Evolutionary conservation across 176 grass and related monocot genomes (phyloP).

Genomic region (Oryza longistaminata): DNA sequence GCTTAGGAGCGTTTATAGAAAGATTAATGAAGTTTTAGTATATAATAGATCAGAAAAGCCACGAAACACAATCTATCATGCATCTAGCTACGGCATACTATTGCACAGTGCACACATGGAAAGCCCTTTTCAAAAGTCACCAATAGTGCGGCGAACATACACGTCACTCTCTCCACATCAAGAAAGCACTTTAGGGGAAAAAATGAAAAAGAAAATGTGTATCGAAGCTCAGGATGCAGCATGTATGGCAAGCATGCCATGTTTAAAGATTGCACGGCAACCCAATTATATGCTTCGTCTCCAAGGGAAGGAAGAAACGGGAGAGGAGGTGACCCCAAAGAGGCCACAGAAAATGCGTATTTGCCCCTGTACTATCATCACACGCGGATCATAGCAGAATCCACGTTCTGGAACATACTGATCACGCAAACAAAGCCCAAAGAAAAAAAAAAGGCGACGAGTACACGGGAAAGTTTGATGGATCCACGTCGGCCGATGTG

Average conservation of each 20-base stretch:
- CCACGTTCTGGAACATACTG: neutral
- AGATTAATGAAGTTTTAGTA: no score
- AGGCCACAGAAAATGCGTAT: neutral
- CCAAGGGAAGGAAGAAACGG: slow-evolving; percentile 11
- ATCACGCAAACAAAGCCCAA: neutral
- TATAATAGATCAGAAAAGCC: no score
- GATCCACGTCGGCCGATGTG: slow-evolving; percentile 43
- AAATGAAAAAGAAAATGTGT: neutral
- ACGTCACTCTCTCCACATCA: neutral
- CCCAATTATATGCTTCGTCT: neutral
- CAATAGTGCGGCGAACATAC: neutral
- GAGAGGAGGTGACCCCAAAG: neutral
- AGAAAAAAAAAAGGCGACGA: neutral
- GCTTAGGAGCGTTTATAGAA: no score
- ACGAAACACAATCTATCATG: neutral
- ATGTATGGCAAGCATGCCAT: neutral
- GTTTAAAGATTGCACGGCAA: neutral
- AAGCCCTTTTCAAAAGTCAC: neutral
- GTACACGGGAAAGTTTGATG: slow-evolving; percentile 24
- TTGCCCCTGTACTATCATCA: neutral
- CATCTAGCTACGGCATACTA: neutral
- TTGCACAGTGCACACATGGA: neutral
- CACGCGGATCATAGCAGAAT: neutral
- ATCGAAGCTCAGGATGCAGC: neutral
- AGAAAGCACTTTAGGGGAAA: neutral